Base-by-base conservation (phyloP, 768 basidiomycete species). In the Glaciozyma martinii region DNA sequence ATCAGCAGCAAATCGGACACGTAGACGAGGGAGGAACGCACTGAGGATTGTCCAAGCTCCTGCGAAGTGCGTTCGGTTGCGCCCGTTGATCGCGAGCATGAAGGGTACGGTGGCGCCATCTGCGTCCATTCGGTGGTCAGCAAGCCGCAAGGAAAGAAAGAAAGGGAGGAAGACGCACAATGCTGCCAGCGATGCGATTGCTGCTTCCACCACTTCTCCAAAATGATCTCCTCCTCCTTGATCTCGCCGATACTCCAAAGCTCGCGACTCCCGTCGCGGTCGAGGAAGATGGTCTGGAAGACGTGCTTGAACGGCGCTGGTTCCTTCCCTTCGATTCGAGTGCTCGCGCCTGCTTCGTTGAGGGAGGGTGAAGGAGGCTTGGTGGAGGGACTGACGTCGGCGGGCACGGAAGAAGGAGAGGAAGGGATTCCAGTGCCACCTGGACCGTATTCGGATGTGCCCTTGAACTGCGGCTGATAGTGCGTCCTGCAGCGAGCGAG, bases 171-270 rank as follows among this genome's bases (percentile, higher is more conserved):
- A 66, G 23, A 75, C 74, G 50, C 79, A 79, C 55, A 56, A 63
- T 79, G 78, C 71, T 81, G 80, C 80, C 80, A 82, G 29, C 80
- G 77, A 67, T 82, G 80, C 58, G 79, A 79, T 71, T 80, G 80
- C 71, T 81, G 81, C 71, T 82, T 81, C 81, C 81, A 82, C 80
- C 79, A 80, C 71, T 81, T 80, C 72, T 80, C 76, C 70, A 75
- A 56, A 33, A 81, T 79, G 42, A 78, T 71, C 69, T 78, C 76
- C 25, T 78, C 74, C 43, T 72, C 71, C 19, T 75, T 64, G 58
- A 82, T 81, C 47, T 79, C 79, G 37, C 71, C 73, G 67, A 77
- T 76, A 8, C 79, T 80, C 80, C 80, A 82, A 43, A 79, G 72
- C 23, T 76, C 57, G 49, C 75, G 71, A 25, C 77, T 79, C 15